Base-by-base conservation (phyloP, 2,329 filamentous ascomycete genomes). In the Fusarium pseudoanthophilum region DNA sequence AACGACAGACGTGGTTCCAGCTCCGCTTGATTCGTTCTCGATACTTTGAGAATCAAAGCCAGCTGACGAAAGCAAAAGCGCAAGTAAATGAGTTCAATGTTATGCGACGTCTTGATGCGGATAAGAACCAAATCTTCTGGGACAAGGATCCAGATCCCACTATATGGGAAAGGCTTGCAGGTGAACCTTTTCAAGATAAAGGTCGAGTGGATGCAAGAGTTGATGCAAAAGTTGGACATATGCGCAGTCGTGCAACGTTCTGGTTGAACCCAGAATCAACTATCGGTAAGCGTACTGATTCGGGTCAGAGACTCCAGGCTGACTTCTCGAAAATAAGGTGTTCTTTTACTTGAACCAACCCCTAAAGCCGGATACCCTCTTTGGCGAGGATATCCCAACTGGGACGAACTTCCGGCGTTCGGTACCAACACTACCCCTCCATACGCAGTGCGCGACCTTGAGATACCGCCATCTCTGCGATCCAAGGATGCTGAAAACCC, bases 91-190 rank as follows among this genome's bases (percentile, higher is more conserved):
- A 53, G 0, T 60, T 53, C 13, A 60, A 60, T 6, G 15, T 60
- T 4, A 18, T 60, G 36, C 45, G 58, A 11, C 58, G 58, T 1
- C 16, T 60, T 7, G 46, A 32, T 2, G 58, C 58, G 7, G 58
- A 60, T n/a, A 40, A 34, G 13, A 60, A 60, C 32, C 32, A 60
- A 1, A 60, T 60, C 1, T 53, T 60, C 18, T 60, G 58, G 58
- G 58, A 60, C 2, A 24, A 28, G 18, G 48, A 60, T 30, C 28
- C 37, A 5, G 28, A 36, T 6, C 16, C 13, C 1, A n/a, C 37
- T 13, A 5, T n/a, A 20, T 36, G 48, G 36, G 24, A 32, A 20
- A 55, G 28, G n/a, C 11, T 20, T 15, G 18, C 18, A 4, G 30
- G n/a, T 5, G n/a, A 24, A 7, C 7, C n/a, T 30, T 13, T 8